These are phyloP conservation scores for Starmerella khaoyaiensis DNA, from an alignment of 805 yeast species.

Conservation along the genomic window DNA sequence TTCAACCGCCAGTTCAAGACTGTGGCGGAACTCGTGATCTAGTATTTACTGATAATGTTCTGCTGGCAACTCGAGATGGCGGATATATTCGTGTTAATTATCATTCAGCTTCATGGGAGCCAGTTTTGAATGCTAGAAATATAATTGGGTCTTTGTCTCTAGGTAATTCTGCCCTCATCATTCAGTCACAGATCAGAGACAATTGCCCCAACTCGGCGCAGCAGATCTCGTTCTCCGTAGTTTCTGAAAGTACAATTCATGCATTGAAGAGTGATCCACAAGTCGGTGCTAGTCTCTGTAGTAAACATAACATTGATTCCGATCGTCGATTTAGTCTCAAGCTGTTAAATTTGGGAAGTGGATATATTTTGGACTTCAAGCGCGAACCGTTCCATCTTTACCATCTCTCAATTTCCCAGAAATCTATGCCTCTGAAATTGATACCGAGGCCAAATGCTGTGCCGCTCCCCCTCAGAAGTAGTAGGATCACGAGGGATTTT, in stretches of 20 bases:
- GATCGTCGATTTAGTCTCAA: slow-evolving; percentile 8
- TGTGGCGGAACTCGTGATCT: slow-evolving; percentile 9
- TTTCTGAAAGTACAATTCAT: slow-evolving; percentile 9
- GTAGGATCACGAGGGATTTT: slow-evolving; percentile 10
- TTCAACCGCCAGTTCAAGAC: slow-evolving; percentile 7
- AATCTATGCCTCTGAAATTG: too few species aligned
- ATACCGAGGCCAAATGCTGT: background rate
- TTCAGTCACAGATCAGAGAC: slow-evolving; percentile 1
- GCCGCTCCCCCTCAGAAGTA: slow-evolving; percentile 1
- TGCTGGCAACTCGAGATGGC: slow-evolving; percentile 13
- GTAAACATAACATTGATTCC: slow-evolving; percentile 10
- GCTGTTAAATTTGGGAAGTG: slow-evolving; percentile 11
- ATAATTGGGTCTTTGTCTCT: slow-evolving; percentile 11
- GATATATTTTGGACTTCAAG: slow-evolving; percentile 14
- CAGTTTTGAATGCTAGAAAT: slow-evolving; percentile 11
- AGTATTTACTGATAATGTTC: slow-evolving; percentile 14
- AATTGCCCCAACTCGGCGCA: background rate
- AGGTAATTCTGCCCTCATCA: slow-evolving; percentile 7
- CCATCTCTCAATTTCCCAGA: background rate
- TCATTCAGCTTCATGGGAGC: slow-evolving; percentile 12
- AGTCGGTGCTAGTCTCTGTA: slow-evolving; percentile 11
- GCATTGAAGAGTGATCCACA: slow-evolving; percentile 8
- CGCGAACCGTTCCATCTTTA: slow-evolving; percentile 15
- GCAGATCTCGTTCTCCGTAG: slow-evolving; percentile 6
- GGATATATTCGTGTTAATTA: slow-evolving; percentile 15